These are phyloP conservation scores for Cryptosporidium parvum DNA, from an alignment of 169 alveolate genomes.

Conservation along the genomic window DNA sequence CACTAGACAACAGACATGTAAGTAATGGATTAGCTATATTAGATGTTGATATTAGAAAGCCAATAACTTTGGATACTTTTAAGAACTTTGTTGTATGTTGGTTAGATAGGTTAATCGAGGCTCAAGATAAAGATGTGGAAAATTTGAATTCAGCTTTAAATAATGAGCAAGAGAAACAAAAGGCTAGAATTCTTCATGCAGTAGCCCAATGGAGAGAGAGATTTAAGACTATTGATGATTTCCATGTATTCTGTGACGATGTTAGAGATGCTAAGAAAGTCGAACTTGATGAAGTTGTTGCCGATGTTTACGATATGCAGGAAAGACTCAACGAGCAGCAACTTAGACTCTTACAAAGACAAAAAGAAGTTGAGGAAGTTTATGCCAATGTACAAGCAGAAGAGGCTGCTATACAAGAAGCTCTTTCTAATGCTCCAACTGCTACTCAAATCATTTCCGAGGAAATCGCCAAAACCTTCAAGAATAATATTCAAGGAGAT, in stretches of 20 bases:
- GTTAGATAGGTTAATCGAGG: conserved; percentile 61
- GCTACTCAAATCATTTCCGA: conserved; percentile 68
- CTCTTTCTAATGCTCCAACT: conserved; percentile 52
- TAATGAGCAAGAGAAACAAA: conserved; percentile 71
- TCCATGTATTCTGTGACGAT: conserved; percentile 72
- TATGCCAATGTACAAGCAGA: conserved; percentile 75
- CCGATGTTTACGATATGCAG: conserved; percentile 74
- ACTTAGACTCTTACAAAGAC: conserved; percentile 64
- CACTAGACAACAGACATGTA: conserved; percentile 50
- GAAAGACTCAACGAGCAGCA: conserved; percentile 73
- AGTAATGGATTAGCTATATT: conserved; percentile 44
- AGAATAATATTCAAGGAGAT: conserved; percentile 71
- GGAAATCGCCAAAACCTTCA: conserved; percentile 72
- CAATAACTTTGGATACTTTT: conserved; percentile 56
- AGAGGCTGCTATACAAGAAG: conserved; percentile 76
- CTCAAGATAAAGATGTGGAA: conserved; percentile 66
- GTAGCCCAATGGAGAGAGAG: conserved; percentile 76
- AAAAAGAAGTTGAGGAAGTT: conserved; percentile 71
- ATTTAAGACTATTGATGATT: conserved; percentile 74
- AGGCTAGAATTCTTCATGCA: conserved; percentile 54
- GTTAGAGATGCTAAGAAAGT: conserved; percentile 72
- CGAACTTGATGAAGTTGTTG: conserved; percentile 74
- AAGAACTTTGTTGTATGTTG: conserved; percentile 69
- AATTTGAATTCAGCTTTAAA: conserved; percentile 51
- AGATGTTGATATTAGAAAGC: conserved; percentile 46